A percentile compares a stretch with the other conserved stretches of the same genome.
Evolutionary conservation across 805 yeast species (phyloP).

Genomic region (Monosporozyma solicola): DNA sequence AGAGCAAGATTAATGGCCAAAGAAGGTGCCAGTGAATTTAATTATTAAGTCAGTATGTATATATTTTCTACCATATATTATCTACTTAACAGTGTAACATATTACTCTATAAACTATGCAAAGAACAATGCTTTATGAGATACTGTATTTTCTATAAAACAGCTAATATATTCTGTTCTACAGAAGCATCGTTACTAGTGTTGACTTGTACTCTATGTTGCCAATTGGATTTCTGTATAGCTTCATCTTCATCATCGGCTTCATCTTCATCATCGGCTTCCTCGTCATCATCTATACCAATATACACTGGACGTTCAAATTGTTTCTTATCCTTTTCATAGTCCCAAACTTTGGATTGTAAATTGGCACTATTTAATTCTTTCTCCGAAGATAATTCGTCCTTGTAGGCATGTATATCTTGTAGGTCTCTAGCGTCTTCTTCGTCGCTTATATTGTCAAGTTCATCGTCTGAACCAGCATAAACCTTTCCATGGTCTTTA

Average conservation of each 20-base stretch:
- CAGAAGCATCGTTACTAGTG: constrained; percentile 12
- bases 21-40: constrained; percentile 64
- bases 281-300: constrained; percentile 7
- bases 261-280: neutral
- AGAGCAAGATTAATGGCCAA: constrained; percentile 63
- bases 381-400: constrained; percentile 14
- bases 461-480: constrained; percentile 26
- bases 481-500: constrained; percentile 14
- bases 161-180: constrained; percentile 25
- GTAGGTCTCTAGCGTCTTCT: constrained; percentile 29
- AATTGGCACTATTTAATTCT: constrained; percentile 11
- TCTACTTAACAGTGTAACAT: neutral
- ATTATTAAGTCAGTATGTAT: constrained; percentile 29
- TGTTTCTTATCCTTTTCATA: constrained; percentile 42
- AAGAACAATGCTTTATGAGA: neutral
- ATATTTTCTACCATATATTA: neutral
- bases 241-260: neutral
- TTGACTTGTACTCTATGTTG: constrained; percentile 21
- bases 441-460: constrained; percentile 31
- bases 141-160: constrained; percentile 11
- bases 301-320: constrained; percentile 48
- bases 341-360: constrained; percentile 48
- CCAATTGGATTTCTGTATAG: constrained; percentile 3
- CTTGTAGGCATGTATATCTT: constrained; percentile 21
- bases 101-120: neutral